Conservation (phyloP, 1,139 yeast genomes). For the Pichia sp. region DNA sequence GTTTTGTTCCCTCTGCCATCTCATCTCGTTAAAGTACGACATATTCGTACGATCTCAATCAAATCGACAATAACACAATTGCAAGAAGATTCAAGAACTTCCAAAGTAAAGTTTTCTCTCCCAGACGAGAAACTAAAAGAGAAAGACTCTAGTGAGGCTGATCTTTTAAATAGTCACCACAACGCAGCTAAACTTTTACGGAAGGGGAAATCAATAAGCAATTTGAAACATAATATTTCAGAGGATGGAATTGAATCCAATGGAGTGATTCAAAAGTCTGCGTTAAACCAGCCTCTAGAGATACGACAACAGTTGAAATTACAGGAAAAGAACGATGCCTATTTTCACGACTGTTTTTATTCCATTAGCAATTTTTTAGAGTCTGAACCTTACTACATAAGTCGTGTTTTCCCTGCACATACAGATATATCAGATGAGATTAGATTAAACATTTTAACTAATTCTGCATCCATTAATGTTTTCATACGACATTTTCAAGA, state of each 20-base stretch:
- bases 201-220: constrained; percentile 11
- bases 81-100: background rate
- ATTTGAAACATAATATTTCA: constrained; percentile 16
- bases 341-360: constrained; percentile 32
- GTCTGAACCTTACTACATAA: constrained; percentile 34
- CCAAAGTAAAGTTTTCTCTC: too few species aligned
- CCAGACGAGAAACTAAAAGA: too few species aligned
- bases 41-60: constrained; percentile 18
- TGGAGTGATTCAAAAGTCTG: background rate
- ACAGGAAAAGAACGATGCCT: constrained; percentile 26
- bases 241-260: background rate
- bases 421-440: constrained; percentile 25
- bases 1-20: constrained; percentile 4
- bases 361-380: constrained; percentile 30
- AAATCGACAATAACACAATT: constrained; percentile 7
- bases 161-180: background rate
- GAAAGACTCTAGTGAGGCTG: background rate
- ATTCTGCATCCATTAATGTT: constrained; percentile 22
- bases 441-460: constrained; percentile 16
- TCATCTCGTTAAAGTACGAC: constrained; percentile 5
- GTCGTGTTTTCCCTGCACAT: constrained; percentile 31
- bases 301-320: constrained; percentile 27
- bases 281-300: constrained; percentile 12
- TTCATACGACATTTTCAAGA: constrained; percentile 12
- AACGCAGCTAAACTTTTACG: constrained; percentile 1